Percentiles rank a stretch among this genome's conserved stretches.
phyloP scores from a whole-genome alignment of 2,329 filamentous ascomycete genomes.

The Fusarium graminum region DNA sequence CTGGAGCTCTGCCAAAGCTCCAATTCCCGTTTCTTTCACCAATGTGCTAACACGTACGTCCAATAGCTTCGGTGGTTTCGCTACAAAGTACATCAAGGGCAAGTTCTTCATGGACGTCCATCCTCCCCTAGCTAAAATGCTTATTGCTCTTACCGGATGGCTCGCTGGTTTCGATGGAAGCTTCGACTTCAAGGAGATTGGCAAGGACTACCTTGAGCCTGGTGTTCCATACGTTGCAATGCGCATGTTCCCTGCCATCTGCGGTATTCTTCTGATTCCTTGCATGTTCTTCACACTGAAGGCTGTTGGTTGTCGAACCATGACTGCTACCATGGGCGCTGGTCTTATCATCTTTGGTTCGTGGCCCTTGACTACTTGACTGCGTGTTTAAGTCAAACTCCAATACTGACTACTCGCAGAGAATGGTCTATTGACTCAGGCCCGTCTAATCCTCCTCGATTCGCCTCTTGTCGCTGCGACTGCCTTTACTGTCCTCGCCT shows the following conservation, averaged over 20 bases:
- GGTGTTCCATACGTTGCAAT: constrained; percentile 97
- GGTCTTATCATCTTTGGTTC: constrained; percentile 90
- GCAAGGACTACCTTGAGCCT: constrained; percentile 97
- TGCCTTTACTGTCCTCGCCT: constrained; percentile 89
- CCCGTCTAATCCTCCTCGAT: constrained; percentile 94
- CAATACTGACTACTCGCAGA: constrained; percentile 67
- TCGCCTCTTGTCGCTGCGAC: constrained; percentile 95
- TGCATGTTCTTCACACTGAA: constrained; percentile 96
- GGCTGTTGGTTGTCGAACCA: constrained; percentile 87
- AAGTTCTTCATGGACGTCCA: constrained; percentile 99
- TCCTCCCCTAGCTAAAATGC: constrained; percentile 93
- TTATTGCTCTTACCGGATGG: constrained; percentile 95
- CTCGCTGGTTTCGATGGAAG: constrained; percentile 93
- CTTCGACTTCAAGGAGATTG: constrained; percentile 99
- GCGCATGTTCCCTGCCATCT: constrained; percentile 91
- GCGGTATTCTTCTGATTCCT: constrained; percentile 88
- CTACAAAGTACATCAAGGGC: constrained; percentile 99
- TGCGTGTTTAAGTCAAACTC: background rate
- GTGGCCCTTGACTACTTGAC: constrained; percentile 51
- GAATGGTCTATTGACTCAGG: constrained; percentile 95
- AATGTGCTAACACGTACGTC: constrained; percentile 32
- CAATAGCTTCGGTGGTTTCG: constrained; percentile 93
- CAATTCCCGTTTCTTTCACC: constrained; percentile 1
- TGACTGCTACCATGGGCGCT: constrained; percentile 85
- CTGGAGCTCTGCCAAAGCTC: constrained; percentile 11